Evolutionary conservation across 116 monocot species (phyloP).

Genomic region (Papilionanthe hybrid): DNA sequence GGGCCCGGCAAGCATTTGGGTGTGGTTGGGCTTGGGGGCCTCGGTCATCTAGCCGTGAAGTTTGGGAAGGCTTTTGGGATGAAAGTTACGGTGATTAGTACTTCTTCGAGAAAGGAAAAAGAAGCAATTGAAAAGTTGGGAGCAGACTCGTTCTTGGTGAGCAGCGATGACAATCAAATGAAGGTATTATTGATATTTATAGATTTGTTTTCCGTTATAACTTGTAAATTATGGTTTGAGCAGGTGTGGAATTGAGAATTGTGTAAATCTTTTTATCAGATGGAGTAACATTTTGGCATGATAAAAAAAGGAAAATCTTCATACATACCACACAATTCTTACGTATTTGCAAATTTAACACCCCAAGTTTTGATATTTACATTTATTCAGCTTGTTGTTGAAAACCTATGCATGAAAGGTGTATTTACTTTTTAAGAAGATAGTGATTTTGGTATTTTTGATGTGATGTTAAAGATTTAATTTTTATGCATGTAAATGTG

Average conservation of each 20-base stretch:
- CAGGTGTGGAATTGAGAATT: background rate
- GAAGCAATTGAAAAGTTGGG: conserved; percentile 5
- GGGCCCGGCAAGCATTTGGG: conserved; percentile 9
- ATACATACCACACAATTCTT: too few species aligned
- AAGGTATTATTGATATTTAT: background rate
- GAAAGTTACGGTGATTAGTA: conserved; percentile 14
- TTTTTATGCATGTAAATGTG: too few species aligned
- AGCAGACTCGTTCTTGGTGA: conserved; percentile 6
- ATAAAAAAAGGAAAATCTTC: too few species aligned
- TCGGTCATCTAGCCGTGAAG: conserved; percentile 16
- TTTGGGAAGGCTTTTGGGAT: conserved; percentile 13
- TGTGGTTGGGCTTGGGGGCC: conserved; percentile 14
- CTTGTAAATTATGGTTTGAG: background rate
- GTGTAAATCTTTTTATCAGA: background rate
- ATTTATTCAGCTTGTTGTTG: too few species aligned
- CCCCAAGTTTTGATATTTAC: too few species aligned
- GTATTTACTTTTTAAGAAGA: too few species aligned
- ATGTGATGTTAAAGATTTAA: too few species aligned
- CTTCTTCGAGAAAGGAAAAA: conserved; percentile 9
- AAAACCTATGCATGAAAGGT: too few species aligned
- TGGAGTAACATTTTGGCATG: background rate
- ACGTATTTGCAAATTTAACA: too few species aligned
- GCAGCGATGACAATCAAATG: background rate
- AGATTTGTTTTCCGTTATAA: background rate
- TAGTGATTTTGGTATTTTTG: too few species aligned